Evolutionary conservation across 1,139 yeast species (phyloP), one percentile per base, ranked within the genome.

Genomic region (Saccharomyces hybrid): DNA sequence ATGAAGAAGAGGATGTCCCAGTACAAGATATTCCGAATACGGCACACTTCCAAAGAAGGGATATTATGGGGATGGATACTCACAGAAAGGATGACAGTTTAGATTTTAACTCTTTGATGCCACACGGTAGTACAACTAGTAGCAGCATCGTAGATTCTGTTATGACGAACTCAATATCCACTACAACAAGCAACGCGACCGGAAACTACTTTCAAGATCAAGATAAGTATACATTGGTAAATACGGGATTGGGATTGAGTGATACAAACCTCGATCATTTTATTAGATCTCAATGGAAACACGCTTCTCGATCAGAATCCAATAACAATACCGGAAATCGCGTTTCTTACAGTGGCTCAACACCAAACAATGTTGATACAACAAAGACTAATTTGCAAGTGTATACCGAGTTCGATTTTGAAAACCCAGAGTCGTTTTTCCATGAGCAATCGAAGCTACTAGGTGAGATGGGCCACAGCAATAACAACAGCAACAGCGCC

Each of bases 381-480:
- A 13, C 42, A 11, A 50, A 53, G 28, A 56, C 53, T 38, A 57
- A 55, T 29, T 53, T 57, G 50, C 59, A 62, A 41, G 55, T 59
- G 55, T 63, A 61, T 50, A 56, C 60, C 54, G 67, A 63, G 32
- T 61, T 65, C 51, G 65, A 64, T 54, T 58, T 63, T 46, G 67
- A 60, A 31, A 62, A 61, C 50, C 58, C 64, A 16, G 54, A 52
- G 16, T 54, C 58, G 3, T 55, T 60, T 48, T 49, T 59, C 13
- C 56, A 55, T 38, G 62, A 61, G 14, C 58, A 54, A 42, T 34
- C 46, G 47, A 46, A 28, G 50, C 47, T 31, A 6, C 47, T 26
- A 47, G 47, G 48, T 44, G 26, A 32, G 16, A 32, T 32, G 38
- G 38, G 16, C 16, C 38, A n/a, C 16, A n/a, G 23, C 31, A 53